Conservation (phyloP, 805 yeast genomes). For the Barnettozyma sucrosica region DNA sequence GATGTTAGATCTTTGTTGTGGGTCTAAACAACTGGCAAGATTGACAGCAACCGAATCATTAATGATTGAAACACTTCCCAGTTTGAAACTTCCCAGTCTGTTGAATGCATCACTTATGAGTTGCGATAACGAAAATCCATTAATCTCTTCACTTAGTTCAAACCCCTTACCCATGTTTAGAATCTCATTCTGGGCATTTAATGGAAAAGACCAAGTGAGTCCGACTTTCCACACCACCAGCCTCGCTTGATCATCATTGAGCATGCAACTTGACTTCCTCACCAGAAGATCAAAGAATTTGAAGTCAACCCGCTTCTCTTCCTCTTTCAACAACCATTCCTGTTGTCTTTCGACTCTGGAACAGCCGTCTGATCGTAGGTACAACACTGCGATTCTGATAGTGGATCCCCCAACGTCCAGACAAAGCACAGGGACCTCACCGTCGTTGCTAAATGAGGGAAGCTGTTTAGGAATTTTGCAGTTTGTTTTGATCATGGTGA, state of each 20-base stretch:
- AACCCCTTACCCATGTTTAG: slow-evolving; percentile 60
- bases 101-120: slow-evolving; percentile 33
- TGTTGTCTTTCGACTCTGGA: slow-evolving; percentile 1
- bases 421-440: slow-evolving; percentile 19
- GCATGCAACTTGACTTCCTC: slow-evolving; percentile 13
- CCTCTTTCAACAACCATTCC: slow-evolving; percentile 15
- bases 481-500: slow-evolving; percentile 15
- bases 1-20: slow-evolving; percentile 30
- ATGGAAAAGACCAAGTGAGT: slow-evolving; percentile 54
- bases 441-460: background rate
- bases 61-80: slow-evolving; percentile 41
- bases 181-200: slow-evolving; percentile 37
- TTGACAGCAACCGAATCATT: slow-evolving; percentile 67
- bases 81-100: slow-evolving; percentile 19
- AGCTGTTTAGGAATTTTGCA: slow-evolving; percentile 3
- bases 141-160: slow-evolving; percentile 35
- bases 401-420: slow-evolving; percentile 59
- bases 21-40: slow-evolving; percentile 40
- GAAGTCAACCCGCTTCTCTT: slow-evolving; percentile 33
- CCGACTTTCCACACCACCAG: slow-evolving; percentile 28
- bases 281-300: slow-evolving; percentile 39
- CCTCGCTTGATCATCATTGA: background rate
- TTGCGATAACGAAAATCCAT: slow-evolving; percentile 35
- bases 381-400: slow-evolving; percentile 32
- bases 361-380: background rate